phyloP scores from a whole-genome alignment of 352 stramenopile species.

The Globisporangium iwayamae region DNA sequence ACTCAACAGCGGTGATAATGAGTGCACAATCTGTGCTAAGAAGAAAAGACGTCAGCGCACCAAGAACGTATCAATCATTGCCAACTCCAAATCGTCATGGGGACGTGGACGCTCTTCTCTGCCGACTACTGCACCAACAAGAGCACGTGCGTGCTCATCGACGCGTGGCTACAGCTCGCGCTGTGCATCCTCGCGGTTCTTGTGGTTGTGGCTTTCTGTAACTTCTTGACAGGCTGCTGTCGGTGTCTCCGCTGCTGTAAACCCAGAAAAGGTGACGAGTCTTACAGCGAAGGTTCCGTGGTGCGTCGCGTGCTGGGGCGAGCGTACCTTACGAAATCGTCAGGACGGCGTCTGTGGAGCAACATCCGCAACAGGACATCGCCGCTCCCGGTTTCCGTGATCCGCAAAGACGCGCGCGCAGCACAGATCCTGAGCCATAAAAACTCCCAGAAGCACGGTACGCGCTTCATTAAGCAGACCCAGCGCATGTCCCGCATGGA shows the following conservation, averaged over 20 bases:
- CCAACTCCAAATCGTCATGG: slow-evolving; percentile 26
- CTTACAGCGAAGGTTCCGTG: slow-evolving; percentile 16
- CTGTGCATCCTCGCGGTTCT: slow-evolving; percentile 29
- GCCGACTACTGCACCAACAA: slow-evolving; percentile 35
- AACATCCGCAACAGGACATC: slow-evolving; percentile 28
- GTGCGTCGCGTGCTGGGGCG: slow-evolving; percentile 15
- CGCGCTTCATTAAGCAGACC: slow-evolving; percentile 63
- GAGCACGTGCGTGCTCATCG: slow-evolving; percentile 60
- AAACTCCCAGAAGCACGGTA: slow-evolving; percentile 67
- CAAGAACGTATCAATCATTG: background rate
- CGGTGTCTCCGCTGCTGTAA: slow-evolving; percentile 15
- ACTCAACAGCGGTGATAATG: background rate
- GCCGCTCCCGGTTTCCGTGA: slow-evolving; percentile 58
- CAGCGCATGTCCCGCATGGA: slow-evolving; percentile 56
- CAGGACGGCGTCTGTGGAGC: slow-evolving; percentile 11
- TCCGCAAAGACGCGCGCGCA: slow-evolving; percentile 58
- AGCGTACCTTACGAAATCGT: slow-evolving; percentile 10
- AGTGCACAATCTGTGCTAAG: background rate
- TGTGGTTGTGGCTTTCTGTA: slow-evolving; percentile 24
- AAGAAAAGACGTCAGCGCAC: background rate
- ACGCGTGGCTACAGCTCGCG: slow-evolving; percentile 55
- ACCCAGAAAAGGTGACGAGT: background rate
- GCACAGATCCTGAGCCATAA: slow-evolving; percentile 72
- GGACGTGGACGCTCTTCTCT: slow-evolving; percentile 57
- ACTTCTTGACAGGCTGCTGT: slow-evolving; percentile 20